Conservation (phyloP, 306 rosid genomes). For the Benincasa hispida region DNA sequence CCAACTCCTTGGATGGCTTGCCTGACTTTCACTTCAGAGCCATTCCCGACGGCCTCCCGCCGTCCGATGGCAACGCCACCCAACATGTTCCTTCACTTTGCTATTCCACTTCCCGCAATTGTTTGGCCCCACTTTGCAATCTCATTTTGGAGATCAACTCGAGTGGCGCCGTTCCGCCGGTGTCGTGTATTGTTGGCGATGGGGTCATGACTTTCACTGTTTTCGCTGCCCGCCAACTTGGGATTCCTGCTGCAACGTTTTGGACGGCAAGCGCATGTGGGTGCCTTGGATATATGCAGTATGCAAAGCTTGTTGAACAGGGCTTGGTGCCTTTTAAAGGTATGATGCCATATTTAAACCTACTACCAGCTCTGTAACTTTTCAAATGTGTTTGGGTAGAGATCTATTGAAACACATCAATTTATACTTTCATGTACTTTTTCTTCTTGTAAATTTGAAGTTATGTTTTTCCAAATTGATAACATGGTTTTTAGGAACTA, state of each 20-base stretch:
- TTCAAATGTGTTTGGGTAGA: too few species aligned
- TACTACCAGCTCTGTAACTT: too few species aligned
- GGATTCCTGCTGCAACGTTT: neutral
- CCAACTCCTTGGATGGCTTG: constrained; percentile 6
- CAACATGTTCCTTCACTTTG: constrained; percentile 10
- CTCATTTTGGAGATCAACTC: constrained; percentile 9
- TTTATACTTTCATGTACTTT: too few species aligned
- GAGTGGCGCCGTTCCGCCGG: neutral
- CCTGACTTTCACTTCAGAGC: constrained; percentile 9
- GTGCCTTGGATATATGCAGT: neutral
- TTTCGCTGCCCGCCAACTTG: neutral
- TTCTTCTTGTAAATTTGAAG: too few species aligned
- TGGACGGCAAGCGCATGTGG: constrained; percentile 14
- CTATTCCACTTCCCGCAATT: constrained; percentile 5
- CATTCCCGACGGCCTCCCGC: constrained; percentile 21
- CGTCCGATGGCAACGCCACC: neutral
- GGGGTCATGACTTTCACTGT: constrained; percentile 5
- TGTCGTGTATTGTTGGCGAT: constrained; percentile 12
- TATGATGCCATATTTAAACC: too few species aligned
- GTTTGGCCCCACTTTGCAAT: neutral
- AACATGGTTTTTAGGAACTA: too few species aligned
- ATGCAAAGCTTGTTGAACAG: neutral
- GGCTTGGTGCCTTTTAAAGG: constrained; percentile 14
- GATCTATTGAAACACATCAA: too few species aligned
- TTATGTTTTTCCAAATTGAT: too few species aligned